Evolutionary conservation across 176 grass and related monocot genomes (phyloP), one percentile per base, ranked within the genome.

Genomic region (Triticum turgidum): DNA sequence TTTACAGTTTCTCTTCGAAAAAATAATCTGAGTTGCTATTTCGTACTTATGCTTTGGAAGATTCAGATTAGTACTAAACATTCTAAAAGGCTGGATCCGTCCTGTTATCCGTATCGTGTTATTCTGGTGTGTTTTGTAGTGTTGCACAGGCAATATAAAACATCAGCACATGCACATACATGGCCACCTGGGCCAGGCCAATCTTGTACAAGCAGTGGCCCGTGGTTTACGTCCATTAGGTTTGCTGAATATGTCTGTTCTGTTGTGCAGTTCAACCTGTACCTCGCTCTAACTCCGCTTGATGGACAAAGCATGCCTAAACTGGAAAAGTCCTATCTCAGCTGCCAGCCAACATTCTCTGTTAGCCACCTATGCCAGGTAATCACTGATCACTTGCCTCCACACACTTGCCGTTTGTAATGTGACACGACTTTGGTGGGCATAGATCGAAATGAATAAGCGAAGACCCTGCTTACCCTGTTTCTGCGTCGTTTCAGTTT

Each of bases 321-420:
- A 80, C 59, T 95, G 87, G 85, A 92, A 38, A 89, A 76, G 49
- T 81, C 78, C 1, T 91, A 91, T 85, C 78, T 95, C 66, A 89
- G 74, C 74, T 95, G 89, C 81, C 78, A 81, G 67, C 86, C 84
- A 12, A 89, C 91, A 81, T 76, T 91, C 82, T 89, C 67, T 54
- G 83, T 95, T 80, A 66, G 75, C 32, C 89, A 93, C 56, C 91
- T 95, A 64, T 83, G 87, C 82, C 91, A 93, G 87, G 94, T 94
- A 22, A 92, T 39, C 80, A 76, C 83, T 39, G 7, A 37, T 27
- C 65, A 47, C 81, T 86, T 83, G 33, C 61, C 63, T 34, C 78
- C 5, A 67, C 52, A 61, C 27, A 24, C 44, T 72, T 25, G 51
- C 76, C 51, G 7, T 30, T 76, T 34, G 15, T 24, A 66, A 54